These are phyloP conservation scores for Saccharomyces jurei DNA, from an alignment of 805 yeast genomes.

Conservation along the genomic window DNA sequence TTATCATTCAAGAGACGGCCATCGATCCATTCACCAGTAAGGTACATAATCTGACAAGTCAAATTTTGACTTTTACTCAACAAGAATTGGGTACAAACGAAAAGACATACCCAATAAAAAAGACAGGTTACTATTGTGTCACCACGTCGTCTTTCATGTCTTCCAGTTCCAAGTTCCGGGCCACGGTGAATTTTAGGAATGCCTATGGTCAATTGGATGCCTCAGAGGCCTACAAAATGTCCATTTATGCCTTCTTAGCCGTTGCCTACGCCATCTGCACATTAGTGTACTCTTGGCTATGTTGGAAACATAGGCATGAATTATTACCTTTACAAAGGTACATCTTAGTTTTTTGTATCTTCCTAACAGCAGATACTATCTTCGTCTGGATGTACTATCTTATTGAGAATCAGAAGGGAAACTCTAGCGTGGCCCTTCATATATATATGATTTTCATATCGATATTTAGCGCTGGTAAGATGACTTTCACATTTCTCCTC, in stretches of 20 bases:
- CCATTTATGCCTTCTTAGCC: slow-evolving; percentile 80
- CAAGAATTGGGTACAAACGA: slow-evolving; percentile 51
- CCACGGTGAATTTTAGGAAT: slow-evolving; percentile 77
- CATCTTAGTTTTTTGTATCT: slow-evolving; percentile 74
- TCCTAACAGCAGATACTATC: slow-evolving; percentile 75
- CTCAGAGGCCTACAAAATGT: slow-evolving; percentile 81
- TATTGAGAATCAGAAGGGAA: slow-evolving; percentile 58
- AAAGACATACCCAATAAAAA: slow-evolving; percentile 52
- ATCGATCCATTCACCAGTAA: slow-evolving; percentile 40
- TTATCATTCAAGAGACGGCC: slow-evolving; percentile 44
- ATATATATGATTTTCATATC: slow-evolving; percentile 73
- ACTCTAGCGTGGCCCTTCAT: slow-evolving; percentile 45
- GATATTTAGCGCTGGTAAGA: slow-evolving; percentile 67
- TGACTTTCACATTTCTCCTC: slow-evolving; percentile 82
- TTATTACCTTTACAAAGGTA: slow-evolving; percentile 85
- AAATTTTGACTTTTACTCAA: slow-evolving; percentile 50
- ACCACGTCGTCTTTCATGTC: slow-evolving; percentile 49
- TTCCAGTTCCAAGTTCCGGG: slow-evolving; percentile 41
- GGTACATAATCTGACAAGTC: slow-evolving; percentile 45
- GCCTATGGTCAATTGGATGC: slow-evolving; percentile 88
- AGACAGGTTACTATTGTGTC: slow-evolving; percentile 90
- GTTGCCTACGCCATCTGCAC: slow-evolving; percentile 74
- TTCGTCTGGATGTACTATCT: slow-evolving; percentile 90
- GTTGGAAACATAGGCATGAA: slow-evolving; percentile 78
- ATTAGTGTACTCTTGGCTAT: slow-evolving; percentile 74